Percentiles rank a stretch among this genome's conserved stretches.
Conservation (phyloP, 495 filamentous ascomycete genomes). For the Aspergillus coremiiformis region DNA sequence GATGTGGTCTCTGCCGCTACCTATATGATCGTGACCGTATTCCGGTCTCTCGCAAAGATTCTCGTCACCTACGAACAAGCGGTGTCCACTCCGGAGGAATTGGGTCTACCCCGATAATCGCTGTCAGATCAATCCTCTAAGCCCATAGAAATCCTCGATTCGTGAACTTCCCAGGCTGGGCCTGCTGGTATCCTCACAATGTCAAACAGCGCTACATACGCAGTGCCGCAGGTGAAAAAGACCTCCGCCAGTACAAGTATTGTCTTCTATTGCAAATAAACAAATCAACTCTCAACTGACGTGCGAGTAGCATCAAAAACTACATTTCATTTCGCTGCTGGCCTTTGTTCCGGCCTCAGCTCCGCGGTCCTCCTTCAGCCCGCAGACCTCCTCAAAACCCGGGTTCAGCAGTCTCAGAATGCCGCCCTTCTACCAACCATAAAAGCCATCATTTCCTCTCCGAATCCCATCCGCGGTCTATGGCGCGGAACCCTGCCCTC, state of each 20-base stretch:
- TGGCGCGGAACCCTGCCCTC: conserved; percentile 94
- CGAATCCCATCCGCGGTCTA: conserved; percentile 60
- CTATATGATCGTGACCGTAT: background rate
- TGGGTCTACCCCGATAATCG: background rate
- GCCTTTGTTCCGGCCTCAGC: conserved; percentile 76
- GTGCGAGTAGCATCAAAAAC: conserved; percentile 35
- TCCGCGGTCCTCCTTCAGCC: conserved; percentile 90
- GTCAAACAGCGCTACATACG: conserved; percentile 32
- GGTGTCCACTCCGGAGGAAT: background rate
- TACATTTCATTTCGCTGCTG: conserved; percentile 80
- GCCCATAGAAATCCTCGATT: background rate
- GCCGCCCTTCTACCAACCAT: conserved; percentile 62
- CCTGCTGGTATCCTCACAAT: conserved; percentile 13
- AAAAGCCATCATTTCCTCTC: conserved; percentile 56
- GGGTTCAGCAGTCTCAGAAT: conserved; percentile 64
- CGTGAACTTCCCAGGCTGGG: background rate
- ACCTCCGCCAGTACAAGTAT: conserved; percentile 23
- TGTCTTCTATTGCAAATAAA: background rate
- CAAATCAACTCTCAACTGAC: background rate
- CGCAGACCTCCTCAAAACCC: conserved; percentile 92
- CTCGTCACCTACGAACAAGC: background rate
- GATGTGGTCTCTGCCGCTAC: background rate
- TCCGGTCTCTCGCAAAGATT: background rate
- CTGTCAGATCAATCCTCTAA: background rate
- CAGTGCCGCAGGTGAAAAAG: conserved; percentile 29